Evolutionary conservation across 2,329 filamentous ascomycete species (phyloP), one percentile per base, ranked within the genome.

Genomic region (Xylaria sp.): DNA sequence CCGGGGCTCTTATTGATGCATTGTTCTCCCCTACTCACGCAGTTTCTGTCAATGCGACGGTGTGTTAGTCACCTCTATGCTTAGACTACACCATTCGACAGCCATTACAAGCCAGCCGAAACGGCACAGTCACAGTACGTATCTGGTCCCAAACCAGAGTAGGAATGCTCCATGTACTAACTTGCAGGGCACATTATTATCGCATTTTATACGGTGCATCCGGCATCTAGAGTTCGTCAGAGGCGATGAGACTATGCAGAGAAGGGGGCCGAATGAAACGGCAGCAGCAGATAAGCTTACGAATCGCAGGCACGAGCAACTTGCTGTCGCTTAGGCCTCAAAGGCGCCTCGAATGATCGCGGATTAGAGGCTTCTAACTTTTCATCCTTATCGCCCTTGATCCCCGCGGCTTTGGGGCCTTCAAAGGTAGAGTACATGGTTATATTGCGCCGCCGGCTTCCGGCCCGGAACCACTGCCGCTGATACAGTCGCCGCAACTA

Each of bases 121-220:
- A 65, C 26, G 58, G 23, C 17, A 48, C 40, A 42, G 36, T 59
- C 59, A 51, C 26, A 53, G 58, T 10, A 56, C 38, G 49, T 20
- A n/a, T 42, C 20, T 23, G 46, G 58, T 26, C 40, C 40, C 46
- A 54, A 51, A 40, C 20, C 33, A 56, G 38, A 62, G 51, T 46
- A 54, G 58, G 44, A 51, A 61, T 10, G 28, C 38, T 49, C 51
- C 15, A 49, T 62, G 28, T 68, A 72, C 71, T 72, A 51, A 72
- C 71, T 71, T 73, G 73, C 81, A 83, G 10, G 82, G 81, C 59
- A 76, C 69, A 28, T 75, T 74, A 59, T 76, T 78, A 71, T 83
- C 81, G 72, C 82, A 83, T 72, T 82, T 83, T 59, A 82, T 77
- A 17, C 82, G 79, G 61, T 82, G 77, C 54, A 79, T 74, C 3